Base-by-base conservation (phyloP, 2,329 filamentous ascomycete genomes). In the Rhinocladiella similis region DNA sequence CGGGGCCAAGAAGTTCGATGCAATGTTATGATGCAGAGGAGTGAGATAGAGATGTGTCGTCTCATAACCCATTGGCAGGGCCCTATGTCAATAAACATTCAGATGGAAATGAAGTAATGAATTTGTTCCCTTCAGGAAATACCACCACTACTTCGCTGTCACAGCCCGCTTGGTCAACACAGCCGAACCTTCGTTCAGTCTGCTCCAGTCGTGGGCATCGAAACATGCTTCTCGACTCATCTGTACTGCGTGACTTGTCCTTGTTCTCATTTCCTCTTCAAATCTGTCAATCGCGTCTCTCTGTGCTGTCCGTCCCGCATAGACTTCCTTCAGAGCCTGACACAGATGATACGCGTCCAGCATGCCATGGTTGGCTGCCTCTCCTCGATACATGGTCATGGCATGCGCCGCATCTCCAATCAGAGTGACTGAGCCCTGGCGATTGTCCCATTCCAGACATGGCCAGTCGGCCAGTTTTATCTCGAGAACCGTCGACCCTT, bases 401-500 rank as follows among this genome's bases (percentile, higher is more conserved):
- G 77, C 73, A 65, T 80, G 61, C 66, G 69, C 5, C 0, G 69
- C 68, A 53, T 72, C 70, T 1, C 70, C 69, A 9, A 64, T 65
- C 42, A 72, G 36, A 0, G 68, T 70, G 0, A 71, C 56, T n/a
- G 60, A 55, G 1, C 70, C 70, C n/a, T 53, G 50, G 1, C 58
- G 50, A 43, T 70, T 71, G 47, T 68, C 58, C 70, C 69, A 72
- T 1, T 68, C 64, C 12, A 54, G 47, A 54, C 49, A 22, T 47
- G 59, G 33, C 58, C 61, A 53, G 53, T 66, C 20, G 45, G 61
- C 66, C 18, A 71, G 47, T 35, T 63, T 69, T 27, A 71, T 66
- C 47, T 67, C 66, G 5, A 63, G 52, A 0, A 70, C 68, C 1
- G 60, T 56, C 1, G 69, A 68, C 2, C 57, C 66, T n/a, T 57